Percentiles rank a stretch among this genome's conserved stretches.
Conservation (phyloP, 2,329 filamentous ascomycete genomes). For the Aureobasidium leucospermi region DNA sequence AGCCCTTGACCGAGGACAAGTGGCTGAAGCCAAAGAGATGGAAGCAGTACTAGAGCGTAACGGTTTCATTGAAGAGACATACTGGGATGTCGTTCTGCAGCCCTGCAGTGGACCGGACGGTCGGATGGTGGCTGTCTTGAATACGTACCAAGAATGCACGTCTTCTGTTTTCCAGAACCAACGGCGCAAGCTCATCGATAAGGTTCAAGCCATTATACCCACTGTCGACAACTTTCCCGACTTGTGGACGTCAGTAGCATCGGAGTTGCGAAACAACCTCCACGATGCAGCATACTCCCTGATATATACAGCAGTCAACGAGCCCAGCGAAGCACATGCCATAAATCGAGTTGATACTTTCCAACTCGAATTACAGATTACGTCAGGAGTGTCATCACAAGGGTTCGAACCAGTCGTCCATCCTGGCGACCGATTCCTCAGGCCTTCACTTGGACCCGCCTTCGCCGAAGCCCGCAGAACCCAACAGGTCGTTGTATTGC, state of each 20-base stretch:
- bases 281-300: conserved; percentile 13
- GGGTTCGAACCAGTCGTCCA: conserved; percentile 12
- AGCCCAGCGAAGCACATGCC: conserved; percentile 10
- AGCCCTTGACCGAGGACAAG: not conserved
- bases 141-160: conserved; percentile 16
- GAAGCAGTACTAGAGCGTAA: conserved; percentile 10
- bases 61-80: conserved; percentile 25
- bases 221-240: conserved; percentile 11
- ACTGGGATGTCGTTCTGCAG: conserved; percentile 23
- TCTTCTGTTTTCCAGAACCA: conserved; percentile 8
- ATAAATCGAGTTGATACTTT: conserved; percentile 2
- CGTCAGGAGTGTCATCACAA: not conserved
- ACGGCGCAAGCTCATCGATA: conserved; percentile 13
- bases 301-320: conserved; percentile 16
- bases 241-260: conserved; percentile 14
- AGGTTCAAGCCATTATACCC: conserved; percentile 11
- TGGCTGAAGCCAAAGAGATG: not conserved
- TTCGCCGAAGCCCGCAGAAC: conserved; percentile 11
- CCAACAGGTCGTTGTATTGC: conserved; percentile 11
- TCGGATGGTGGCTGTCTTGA: conserved; percentile 10
- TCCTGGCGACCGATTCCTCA: not conserved
- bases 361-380: conserved; percentile 17
- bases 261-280: conserved; percentile 7
- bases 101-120: conserved; percentile 21
- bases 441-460: conserved; percentile 1